Evolutionary conservation across 2,329 filamentous ascomycete species (phyloP), one percentile per base, ranked within the genome.

Genomic region (Leptographium procerum): DNA sequence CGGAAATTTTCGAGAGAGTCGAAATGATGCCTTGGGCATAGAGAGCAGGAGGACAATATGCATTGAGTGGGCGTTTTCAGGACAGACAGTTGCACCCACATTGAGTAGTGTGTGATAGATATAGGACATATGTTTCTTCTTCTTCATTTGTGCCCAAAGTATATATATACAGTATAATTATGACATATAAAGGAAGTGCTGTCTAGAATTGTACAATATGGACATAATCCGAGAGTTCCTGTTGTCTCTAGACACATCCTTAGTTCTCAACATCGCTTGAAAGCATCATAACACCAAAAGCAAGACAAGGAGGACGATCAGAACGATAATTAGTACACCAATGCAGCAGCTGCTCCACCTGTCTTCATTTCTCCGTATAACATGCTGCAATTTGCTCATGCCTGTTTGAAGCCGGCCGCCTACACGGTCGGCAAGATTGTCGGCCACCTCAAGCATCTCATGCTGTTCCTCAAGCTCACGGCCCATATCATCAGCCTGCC

Each of bases 401-500:
- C 94, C 94, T 58, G 80, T 90, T 74, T 90, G 84, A 66, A 99
- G 73, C 69, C 94, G 86, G 1, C 89, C 88, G 16, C 89, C 88
- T 1, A 99, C 91, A 36, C 92, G 81, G 70, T 97, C 91, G 4
- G 89, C 90, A 59, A 95, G 77, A 33, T 79, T 81, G 72, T 97
- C 92, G 47, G 95, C 87, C 56, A 88, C 85, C 62, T 94, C 86
- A 59, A 99, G 78, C 81, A 97, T 87, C 71, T 91, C 89, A 26
- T 81, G 81, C 77, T 99, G 94, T 75, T 99, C 94, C 73, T 96
- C 95, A 52, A 99, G 77, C 75, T 99, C 94, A 59, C 92, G 79
- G 1, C 94, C 92, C 92, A 99, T 99, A 65, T 91, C 89, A 72
- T 95, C 86, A 1, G 94, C 95, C 77, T 97, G 94, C 68, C 87